Conservation (phyloP, 257 asterid species). For the Nicotiana sylvestris region DNA sequence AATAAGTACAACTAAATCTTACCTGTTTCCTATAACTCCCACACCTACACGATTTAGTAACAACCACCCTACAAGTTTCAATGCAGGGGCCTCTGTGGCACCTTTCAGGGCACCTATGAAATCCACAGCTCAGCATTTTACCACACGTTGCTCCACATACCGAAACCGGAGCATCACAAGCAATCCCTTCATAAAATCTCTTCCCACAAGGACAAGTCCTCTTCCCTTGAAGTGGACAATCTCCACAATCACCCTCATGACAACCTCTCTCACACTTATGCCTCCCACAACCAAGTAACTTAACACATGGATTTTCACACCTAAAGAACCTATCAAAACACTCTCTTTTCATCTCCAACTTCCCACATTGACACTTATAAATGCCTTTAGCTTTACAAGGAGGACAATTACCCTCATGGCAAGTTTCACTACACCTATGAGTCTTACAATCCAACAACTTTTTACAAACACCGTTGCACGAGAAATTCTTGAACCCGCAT, state of each 20-base stretch:
- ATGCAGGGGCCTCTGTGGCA: conserved; percentile 82
- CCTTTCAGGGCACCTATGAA: conserved; percentile 88
- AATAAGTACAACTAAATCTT: background rate
- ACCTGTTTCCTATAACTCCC: conserved; percentile 95
- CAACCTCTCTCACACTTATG: conserved; percentile 81
- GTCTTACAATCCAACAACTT: conserved; percentile 54
- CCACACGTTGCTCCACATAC: conserved; percentile 81
- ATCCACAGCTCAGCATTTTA: conserved; percentile 66
- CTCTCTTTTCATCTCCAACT: conserved; percentile 54
- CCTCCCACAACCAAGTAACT: conserved; percentile 67
- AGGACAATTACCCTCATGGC: conserved; percentile 78
- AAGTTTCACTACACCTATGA: conserved; percentile 63
- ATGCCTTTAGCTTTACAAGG: conserved; percentile 51
- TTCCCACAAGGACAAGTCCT: conserved; percentile 92
- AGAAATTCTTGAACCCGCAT: conserved; percentile 80
- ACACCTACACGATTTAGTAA: conserved; percentile 89
- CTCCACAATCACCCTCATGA: conserved; percentile 77
- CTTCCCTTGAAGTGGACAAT: conserved; percentile 79
- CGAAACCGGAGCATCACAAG: conserved; percentile 68
- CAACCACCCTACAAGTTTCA: conserved; percentile 65
- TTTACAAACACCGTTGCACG: conserved; percentile 55
- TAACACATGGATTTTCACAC: conserved; percentile 63
- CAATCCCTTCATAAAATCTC: conserved; percentile 69
- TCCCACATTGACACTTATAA: conserved; percentile 71
- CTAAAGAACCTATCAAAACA: conserved; percentile 70